Evolutionary conservation across 352 stramenopile species (phyloP), one percentile per base, ranked within the genome.

Genomic region (Globisporangium abappressorium): DNA sequence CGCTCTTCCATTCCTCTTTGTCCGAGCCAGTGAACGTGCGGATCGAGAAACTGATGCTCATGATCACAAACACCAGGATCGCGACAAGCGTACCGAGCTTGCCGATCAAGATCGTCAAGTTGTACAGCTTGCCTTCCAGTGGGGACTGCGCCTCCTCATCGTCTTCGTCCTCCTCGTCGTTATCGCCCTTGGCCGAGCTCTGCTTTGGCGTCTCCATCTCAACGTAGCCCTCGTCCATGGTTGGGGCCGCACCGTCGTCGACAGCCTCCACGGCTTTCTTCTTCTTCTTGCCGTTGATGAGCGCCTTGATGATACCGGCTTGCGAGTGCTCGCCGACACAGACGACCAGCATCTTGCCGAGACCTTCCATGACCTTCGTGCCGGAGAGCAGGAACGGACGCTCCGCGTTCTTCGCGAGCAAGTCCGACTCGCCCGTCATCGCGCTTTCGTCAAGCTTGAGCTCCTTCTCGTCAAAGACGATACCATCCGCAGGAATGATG

Each of bases 301-400:
- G 69, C 22, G 66, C 80, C 61, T 86, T 85, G 70, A 98, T 98
- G 56, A 95, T 93, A 60, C 94, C 93, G 63, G 92, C 94, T 65
- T 98, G 90, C 34, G 80, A 96, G 72, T 97, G 71, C 47, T 89
- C 87, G 24, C 96, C 95, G 18, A 98, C 94, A 30, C 92, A 95
- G 36, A 96, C 82, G 8, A 97, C 92, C 34, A 99, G 78, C 82
- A 98, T 97, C 64, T 89, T 85, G 46, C 81, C 92, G 3, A 90
- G 79, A n/a, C 96, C 96, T 59, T 94, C 88, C 72, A 95, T 96
- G 15, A 97, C 85, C 36, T 94, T 95, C 41, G 93, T 98, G 43
- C 93, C 94, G 8, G 88, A 97, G 9, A 98, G 77, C 30, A 98
- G 68, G 66, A 98, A 97, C 5, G 90, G 89, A 67, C 94, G 85